phyloP scores from a whole-genome alignment of 306 rosid species.

The Vigna radiata region DNA sequence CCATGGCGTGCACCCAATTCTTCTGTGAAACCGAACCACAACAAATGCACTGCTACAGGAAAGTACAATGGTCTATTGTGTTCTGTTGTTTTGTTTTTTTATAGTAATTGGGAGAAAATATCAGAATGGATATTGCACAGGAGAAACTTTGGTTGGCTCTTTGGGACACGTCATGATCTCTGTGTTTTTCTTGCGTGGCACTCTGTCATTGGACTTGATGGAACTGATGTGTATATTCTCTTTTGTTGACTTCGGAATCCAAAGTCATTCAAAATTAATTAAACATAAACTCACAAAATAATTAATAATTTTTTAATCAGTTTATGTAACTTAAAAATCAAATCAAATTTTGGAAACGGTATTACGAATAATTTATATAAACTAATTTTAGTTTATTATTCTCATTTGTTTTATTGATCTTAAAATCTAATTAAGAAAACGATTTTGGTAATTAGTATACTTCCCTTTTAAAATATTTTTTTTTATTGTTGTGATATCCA shows the following conservation, averaged over 20 bases:
- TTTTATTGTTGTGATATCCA: no score
- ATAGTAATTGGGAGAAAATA: background rate
- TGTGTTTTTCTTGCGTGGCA: slow-evolving; percentile 43
- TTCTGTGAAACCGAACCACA: background rate
- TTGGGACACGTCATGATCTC: slow-evolving; percentile 48
- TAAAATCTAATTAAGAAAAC: no score
- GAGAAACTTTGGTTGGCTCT: background rate
- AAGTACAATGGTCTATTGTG: background rate
- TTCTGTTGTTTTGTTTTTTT: background rate
- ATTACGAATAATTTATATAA: no score
- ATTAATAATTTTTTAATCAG: no score
- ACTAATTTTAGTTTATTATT: no score
- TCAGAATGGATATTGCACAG: background rate
- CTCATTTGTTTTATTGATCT: no score
- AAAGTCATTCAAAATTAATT: background rate
- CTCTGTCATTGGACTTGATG: slow-evolving; percentile 14
- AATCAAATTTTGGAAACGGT: no score
- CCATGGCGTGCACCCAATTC: slow-evolving; percentile 47
- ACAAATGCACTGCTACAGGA: background rate
- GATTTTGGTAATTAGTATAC: no score
- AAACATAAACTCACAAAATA: no score
- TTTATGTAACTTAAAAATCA: no score
- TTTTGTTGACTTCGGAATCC: background rate
- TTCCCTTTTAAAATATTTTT: no score
- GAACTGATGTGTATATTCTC: background rate